Conservation (phyloP, 2,329 filamentous ascomycete genomes). For the Botrytis paeoniae region DNA sequence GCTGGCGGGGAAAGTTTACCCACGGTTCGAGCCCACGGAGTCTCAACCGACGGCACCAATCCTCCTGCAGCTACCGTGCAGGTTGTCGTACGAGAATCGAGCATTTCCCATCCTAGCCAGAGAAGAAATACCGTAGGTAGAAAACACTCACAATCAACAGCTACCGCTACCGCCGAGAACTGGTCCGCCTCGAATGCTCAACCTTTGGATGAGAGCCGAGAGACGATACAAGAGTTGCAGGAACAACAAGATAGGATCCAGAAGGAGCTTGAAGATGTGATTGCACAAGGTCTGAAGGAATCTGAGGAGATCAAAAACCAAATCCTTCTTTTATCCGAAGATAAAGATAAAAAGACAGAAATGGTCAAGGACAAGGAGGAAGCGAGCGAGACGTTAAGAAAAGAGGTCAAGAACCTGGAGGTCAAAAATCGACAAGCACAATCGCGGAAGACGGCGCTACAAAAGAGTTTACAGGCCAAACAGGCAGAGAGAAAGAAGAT, state of each 20-base stretch:
- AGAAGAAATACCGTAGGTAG: constrained; percentile 66
- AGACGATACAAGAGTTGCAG: constrained; percentile 74
- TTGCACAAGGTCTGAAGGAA: constrained; percentile 67
- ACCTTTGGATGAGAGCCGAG: constrained; percentile 53
- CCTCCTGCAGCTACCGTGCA: constrained; percentile 57
- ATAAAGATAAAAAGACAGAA: constrained; percentile 75
- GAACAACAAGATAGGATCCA: constrained; percentile 76
- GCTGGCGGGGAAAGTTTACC: constrained; percentile 48
- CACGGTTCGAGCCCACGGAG: constrained; percentile 44
- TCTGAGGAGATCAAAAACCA: constrained; percentile 66
- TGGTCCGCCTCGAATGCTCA: constrained; percentile 40
- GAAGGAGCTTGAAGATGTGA: constrained; percentile 77
- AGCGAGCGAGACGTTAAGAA: constrained; percentile 77
- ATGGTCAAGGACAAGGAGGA: constrained; percentile 87
- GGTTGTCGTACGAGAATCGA: constrained; percentile 63
- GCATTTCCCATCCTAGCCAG: constrained; percentile 48
- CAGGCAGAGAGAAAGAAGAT: constrained; percentile 66
- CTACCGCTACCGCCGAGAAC: constrained; percentile 36
- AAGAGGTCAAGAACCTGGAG: constrained; percentile 75
- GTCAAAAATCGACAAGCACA: constrained; percentile 78
- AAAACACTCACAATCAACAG: constrained; percentile 65
- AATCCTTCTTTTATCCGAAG: constrained; percentile 66
- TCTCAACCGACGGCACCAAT: constrained; percentile 58
- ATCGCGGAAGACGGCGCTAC: constrained; percentile 73
- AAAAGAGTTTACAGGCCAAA: constrained; percentile 67